Conservation (phyloP, 2,329 filamentous ascomycete species). For the Alternaria viburni region DNA sequence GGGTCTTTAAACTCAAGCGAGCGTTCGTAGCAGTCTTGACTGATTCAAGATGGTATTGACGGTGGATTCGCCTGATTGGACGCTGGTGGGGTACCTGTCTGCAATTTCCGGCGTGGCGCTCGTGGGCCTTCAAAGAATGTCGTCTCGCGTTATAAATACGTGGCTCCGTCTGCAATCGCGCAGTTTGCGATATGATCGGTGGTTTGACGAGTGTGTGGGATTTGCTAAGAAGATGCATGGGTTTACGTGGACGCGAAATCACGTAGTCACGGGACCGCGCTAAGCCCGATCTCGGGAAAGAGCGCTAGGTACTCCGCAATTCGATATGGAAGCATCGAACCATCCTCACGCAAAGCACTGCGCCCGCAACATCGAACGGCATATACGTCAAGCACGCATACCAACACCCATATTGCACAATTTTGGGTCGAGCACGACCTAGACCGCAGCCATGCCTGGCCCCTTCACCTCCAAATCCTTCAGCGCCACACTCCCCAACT, state of each 20-base stretch:
- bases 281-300: conserved; percentile 21
- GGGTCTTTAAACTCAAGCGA: background rate
- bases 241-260: conserved; percentile 23
- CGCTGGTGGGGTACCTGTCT: background rate
- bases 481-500: conserved; percentile 61
- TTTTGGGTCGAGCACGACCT: background rate
- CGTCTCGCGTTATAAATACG: background rate
- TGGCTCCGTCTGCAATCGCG: background rate
- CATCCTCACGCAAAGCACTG: background rate
- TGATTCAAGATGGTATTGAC: background rate
- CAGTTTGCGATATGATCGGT: background rate
- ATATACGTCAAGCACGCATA: background rate
- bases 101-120: background rate
- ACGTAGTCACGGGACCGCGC: conserved; percentile 33
- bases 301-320: conserved; percentile 12
- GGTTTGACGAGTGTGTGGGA: background rate
- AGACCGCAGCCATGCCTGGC: conserved; percentile 49
- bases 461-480: conserved; percentile 70
- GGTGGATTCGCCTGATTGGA: conserved; percentile 8
- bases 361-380: background rate
- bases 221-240: background rate
- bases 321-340: conserved; percentile 8
- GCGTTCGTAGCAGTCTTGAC: background rate
- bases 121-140: background rate
- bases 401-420: background rate